Evolutionary conservation across 2,329 filamentous ascomycete genomes (phyloP), one percentile per base, ranked within the genome.

Genomic region (Dactylellina drechsleri): DNA sequence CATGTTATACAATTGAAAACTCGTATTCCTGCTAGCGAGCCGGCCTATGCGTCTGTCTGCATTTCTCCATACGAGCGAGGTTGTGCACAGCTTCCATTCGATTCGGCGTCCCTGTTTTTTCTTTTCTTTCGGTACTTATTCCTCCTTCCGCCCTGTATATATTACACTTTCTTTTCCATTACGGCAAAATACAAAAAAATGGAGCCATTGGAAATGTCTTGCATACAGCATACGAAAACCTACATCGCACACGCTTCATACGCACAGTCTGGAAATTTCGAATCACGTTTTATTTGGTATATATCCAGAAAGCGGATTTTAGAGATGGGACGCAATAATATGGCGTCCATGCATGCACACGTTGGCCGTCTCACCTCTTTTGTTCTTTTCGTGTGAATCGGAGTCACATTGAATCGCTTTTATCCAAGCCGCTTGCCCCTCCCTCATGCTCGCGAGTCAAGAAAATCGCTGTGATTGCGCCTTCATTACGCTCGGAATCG

Each of bases 1-100:
- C 54, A 43, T 57, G 66, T 70, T 70, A 70, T 70, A 70, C 66
- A 61, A 62, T 62, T 36, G 16, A 64, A 71, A 53, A 58, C 52
- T 45, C 66, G 43, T 62, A 64, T 64, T 52, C 18, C 53, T 45
- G 58, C 53, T 65, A 64, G 66, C 26, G 54, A 59, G n/a, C 59
- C 45, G 59, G 66, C 4, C 59, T 59, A 65, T 71, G 66, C 58
- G 26, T 36, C 47, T 58, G 26, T 36, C 47, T 58, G 66, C 66
- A 71, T 71, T 71, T 71, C 66, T 65, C 66, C 66, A 71, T 71
- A 71, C 66, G 66, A 71, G 66, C 59, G 66, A 71, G 59, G 40
- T 49, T 36, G 60, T 47, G 31, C 60, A 60, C 47, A 41, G 31
- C 20, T 56, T 41, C 36, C 26, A 23, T 61, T 41, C 2, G 26